A percentile compares a stretch with the other conserved stretches of the same genome.
These are phyloP conservation scores for Exophiala aquamarina DNA, from an alignment of 2,329 filamentous ascomycete species.

Conservation along the genomic window DNA sequence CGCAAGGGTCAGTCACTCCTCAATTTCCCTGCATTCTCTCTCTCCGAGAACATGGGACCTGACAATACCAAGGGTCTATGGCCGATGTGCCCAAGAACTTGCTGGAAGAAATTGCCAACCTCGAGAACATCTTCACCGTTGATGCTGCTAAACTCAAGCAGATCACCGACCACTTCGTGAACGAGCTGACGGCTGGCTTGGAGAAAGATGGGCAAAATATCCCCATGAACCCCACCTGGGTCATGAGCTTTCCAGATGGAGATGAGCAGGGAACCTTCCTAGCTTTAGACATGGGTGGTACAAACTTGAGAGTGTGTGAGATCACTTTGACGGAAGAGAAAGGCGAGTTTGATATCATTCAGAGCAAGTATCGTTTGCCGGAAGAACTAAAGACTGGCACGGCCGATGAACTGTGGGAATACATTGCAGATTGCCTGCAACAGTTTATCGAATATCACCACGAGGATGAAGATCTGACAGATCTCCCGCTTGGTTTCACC, in stretches of 20 bases:
- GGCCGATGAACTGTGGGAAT: slow-evolving; percentile 87
- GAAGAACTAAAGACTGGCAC: slow-evolving; percentile 85
- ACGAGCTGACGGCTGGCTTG: slow-evolving; percentile 83
- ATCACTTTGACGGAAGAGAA: slow-evolving; percentile 84
- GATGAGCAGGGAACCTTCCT: slow-evolving; percentile 84
- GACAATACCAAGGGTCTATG: slow-evolving; percentile 68
- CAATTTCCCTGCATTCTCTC: slow-evolving; percentile 3
- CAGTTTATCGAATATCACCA: slow-evolving; percentile 89
- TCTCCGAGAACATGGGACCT: not conserved
- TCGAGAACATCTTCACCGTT: slow-evolving; percentile 83
- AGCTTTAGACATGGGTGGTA: slow-evolving; percentile 93
- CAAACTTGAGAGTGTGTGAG: slow-evolving; percentile 91
- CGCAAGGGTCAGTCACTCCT: slow-evolving; percentile 66
- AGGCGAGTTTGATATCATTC: slow-evolving; percentile 90
- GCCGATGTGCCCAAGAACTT: slow-evolving; percentile 86
- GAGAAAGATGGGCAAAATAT: slow-evolving; percentile 88
- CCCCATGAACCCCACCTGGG: slow-evolving; percentile 99
- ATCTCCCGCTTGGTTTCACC: slow-evolving; percentile 83
- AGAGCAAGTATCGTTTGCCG: slow-evolving; percentile 94
- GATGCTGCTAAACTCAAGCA: slow-evolving; percentile 77
- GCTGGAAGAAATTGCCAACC: slow-evolving; percentile 72
- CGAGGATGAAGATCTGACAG: slow-evolving; percentile 59
- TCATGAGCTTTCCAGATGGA: slow-evolving; percentile 84
- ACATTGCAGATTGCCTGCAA: slow-evolving; percentile 87
- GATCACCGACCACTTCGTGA: slow-evolving; percentile 85